These are phyloP conservation scores for Lepidopterella palustris DNA, from an alignment of 495 filamentous ascomycete genomes.

Conservation along the genomic window DNA sequence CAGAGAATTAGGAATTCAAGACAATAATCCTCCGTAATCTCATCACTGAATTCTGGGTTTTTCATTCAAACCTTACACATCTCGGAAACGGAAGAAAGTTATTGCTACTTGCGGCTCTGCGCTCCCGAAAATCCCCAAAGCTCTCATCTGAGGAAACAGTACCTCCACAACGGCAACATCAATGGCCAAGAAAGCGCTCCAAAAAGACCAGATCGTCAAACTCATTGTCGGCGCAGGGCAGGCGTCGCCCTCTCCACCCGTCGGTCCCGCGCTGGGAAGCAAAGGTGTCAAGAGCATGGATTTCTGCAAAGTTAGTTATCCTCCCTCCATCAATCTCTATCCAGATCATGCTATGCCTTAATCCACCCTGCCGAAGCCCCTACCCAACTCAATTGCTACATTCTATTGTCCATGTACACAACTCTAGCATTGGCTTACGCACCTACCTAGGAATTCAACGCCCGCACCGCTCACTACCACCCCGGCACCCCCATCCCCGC, in stretches of 20 bases:
- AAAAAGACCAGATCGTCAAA: constrained; percentile 85
- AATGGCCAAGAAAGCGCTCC: constrained; percentile 73
- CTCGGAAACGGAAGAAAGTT: neutral
- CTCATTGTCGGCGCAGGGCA: constrained; percentile 98
- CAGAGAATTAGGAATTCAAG: neutral
- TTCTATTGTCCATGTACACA: too few species aligned
- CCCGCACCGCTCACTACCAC: constrained; percentile 77
- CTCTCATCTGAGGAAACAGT: neutral
- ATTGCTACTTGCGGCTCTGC: neutral
- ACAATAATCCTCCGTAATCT: neutral
- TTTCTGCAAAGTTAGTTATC: constrained; percentile 81
- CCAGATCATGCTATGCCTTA: too few species aligned
- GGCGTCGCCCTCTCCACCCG: constrained; percentile 90
- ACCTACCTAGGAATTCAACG: constrained; percentile 86
- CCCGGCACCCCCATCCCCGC: constrained; percentile 82
- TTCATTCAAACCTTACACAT: neutral
- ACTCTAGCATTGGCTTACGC: neutral
- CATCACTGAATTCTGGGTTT: neutral
- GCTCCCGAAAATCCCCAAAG: neutral
- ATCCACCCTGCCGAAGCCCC: neutral
- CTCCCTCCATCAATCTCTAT: constrained; percentile 3
- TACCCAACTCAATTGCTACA: neutral
- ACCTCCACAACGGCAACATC: constrained; percentile 1
- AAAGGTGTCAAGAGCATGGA: constrained; percentile 99
- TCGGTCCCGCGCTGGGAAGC: constrained; percentile 92